Conservation (phyloP, 768 basidiomycete genomes). For the Boletus subcaerulescens region DNA sequence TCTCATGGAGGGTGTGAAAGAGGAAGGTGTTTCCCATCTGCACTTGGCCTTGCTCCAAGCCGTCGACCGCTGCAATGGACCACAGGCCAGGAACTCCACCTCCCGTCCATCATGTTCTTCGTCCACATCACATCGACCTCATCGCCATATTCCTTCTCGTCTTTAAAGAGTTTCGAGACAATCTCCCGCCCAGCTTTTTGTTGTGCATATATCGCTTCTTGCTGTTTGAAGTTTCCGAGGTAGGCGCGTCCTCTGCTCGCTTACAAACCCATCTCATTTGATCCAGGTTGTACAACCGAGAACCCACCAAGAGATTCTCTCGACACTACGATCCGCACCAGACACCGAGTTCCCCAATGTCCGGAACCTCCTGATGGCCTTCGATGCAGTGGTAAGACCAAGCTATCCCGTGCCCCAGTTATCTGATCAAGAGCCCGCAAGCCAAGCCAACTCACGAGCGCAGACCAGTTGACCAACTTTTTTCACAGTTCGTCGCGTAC, state of each 20-base stretch:
- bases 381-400: constrained; percentile 39
- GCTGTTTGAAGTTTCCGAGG: constrained; percentile 72
- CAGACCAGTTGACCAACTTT: constrained; percentile 63
- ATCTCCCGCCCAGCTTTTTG: constrained; percentile 54
- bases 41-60: neutral
- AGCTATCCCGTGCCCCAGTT: constrained; percentile 9
- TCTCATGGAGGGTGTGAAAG: constrained; percentile 10
- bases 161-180: constrained; percentile 57
- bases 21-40: constrained; percentile 24
- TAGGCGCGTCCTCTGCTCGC: constrained; percentile 13
- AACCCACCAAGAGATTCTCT: constrained; percentile 49
- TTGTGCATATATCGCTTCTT: constrained; percentile 65
- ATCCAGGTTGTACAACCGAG: constrained; percentile 63
- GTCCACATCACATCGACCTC: constrained; percentile 75
- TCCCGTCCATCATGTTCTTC: constrained; percentile 62
- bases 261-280: constrained; percentile 1
- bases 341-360: constrained; percentile 41
- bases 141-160: constrained; percentile 59
- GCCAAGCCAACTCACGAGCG: constrained; percentile 50
- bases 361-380: constrained; percentile 43
- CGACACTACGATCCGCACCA: constrained; percentile 44
- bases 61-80: constrained; percentile 18
- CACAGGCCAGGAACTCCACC: constrained; percentile 46
- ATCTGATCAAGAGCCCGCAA: constrained; percentile 24
- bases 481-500: constrained; percentile 36